Conservation (phyloP, 1,284 basidiomycete species). For the Fomitopsis palustris region DNA sequence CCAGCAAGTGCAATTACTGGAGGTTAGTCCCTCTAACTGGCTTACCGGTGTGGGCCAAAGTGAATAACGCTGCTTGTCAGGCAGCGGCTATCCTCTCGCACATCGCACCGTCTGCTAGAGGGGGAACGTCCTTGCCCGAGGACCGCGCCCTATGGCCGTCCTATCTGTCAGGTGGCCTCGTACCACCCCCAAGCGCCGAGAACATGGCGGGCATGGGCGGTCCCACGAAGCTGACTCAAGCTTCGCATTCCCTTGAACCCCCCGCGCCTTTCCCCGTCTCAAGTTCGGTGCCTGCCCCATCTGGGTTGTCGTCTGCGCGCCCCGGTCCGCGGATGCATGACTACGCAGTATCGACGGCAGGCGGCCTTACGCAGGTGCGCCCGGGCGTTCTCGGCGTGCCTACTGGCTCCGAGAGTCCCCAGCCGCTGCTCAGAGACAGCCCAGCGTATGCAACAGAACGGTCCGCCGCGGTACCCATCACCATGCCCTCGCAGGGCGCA, state of each 20-base stretch:
- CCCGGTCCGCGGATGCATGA: constrained; percentile 62
- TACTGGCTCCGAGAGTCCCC: constrained; percentile 19
- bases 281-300: constrained; percentile 39
- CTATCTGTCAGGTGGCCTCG: constrained; percentile 66
- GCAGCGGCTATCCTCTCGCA: constrained; percentile 94
- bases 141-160: constrained; percentile 88
- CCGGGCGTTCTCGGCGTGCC: constrained; percentile 57
- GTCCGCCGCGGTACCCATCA: constrained; percentile 21
- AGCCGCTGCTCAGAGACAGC: constrained; percentile 8
- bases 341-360: constrained; percentile 45
- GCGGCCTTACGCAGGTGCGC: constrained; percentile 49
- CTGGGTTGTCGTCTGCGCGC: constrained; percentile 24
- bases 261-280: constrained; percentile 30
- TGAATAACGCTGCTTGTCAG: constrained; percentile 31
- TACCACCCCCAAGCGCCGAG: constrained; percentile 50
- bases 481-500: constrained; percentile 5
- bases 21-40: constrained; percentile 48
- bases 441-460: constrained; percentile 12
- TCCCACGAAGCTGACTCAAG: constrained; percentile 11
- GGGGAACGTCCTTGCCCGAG: constrained; percentile 82
- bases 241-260: constrained; percentile 21
- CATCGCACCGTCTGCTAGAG: constrained; percentile 60
- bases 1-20: constrained; percentile 96
- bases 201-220: constrained; percentile 10
- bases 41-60: background rate